Conservation (phyloP, 2,329 filamentous ascomycete genomes). For the Periconia macrospinosa region DNA sequence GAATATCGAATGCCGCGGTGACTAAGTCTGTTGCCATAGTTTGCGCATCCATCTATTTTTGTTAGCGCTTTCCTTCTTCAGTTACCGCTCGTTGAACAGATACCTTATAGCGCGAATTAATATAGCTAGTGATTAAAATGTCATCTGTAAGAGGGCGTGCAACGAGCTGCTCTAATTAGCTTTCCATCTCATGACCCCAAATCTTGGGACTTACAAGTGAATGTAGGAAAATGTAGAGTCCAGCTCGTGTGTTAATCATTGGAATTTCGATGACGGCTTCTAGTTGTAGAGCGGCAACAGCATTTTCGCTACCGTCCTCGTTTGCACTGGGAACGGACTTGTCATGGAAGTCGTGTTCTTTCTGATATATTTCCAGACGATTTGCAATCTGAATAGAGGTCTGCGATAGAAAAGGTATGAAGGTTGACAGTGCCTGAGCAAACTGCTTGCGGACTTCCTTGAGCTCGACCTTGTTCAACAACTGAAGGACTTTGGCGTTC, state of each 20-base stretch:
- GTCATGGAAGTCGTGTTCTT: slow-evolving; percentile 46
- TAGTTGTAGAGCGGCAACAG: slow-evolving; percentile 53
- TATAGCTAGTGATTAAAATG: slow-evolving; percentile 71
- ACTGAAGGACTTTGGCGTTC: slow-evolving; percentile 57
- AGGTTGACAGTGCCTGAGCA: slow-evolving; percentile 34
- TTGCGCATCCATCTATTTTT: slow-evolving; percentile 69
- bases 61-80: slow-evolving; percentile 30
- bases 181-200: background rate
- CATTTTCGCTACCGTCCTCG: slow-evolving; percentile 44
- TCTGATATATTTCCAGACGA: slow-evolving; percentile 44
- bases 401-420: slow-evolving; percentile 54
- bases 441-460: slow-evolving; percentile 47
- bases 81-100: slow-evolving; percentile 7
- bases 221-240: slow-evolving; percentile 83
- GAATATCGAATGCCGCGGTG: slow-evolving; percentile 82
- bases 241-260: slow-evolving; percentile 74
- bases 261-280: slow-evolving; percentile 67
- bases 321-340: slow-evolving; percentile 47
- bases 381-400: slow-evolving; percentile 52
- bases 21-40: slow-evolving; percentile 80
- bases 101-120: slow-evolving; percentile 83
- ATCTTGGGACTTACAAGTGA: slow-evolving; percentile 60
- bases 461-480: slow-evolving; percentile 56
- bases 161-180: slow-evolving; percentile 65
- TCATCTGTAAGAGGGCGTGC: slow-evolving; percentile 85